These are phyloP conservation scores for Penicillium longicatenatum DNA, from an alignment of 495 filamentous ascomycete genomes.

Conservation along the genomic window DNA sequence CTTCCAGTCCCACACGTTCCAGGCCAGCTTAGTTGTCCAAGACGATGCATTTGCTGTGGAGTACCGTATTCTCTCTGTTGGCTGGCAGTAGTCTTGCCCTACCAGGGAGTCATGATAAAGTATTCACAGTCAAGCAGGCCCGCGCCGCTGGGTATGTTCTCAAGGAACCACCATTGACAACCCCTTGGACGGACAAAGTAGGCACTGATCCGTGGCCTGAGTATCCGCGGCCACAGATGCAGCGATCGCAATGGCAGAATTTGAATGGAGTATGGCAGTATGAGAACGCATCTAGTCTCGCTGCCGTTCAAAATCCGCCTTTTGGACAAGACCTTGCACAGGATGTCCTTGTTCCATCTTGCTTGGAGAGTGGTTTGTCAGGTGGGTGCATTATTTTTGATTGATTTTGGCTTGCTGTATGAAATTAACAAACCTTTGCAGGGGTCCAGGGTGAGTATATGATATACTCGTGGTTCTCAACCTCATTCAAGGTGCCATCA, in stretches of 20 bases:
- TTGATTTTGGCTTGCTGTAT: background rate
- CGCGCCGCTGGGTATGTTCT: conserved; percentile 27
- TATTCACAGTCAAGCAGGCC: conserved; percentile 9
- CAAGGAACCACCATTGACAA: conserved; percentile 53
- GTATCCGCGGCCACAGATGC: conserved; percentile 64
- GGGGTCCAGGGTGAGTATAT: conserved; percentile 53
- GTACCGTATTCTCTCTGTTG: conserved; percentile 18
- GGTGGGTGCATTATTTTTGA: conserved; percentile 35
- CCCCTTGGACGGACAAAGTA: conserved; percentile 62
- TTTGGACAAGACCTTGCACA: conserved; percentile 40
- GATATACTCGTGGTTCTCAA: conserved; percentile 63
- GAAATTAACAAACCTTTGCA: conserved; percentile 23
- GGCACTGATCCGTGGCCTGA: conserved; percentile 67
- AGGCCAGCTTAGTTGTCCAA: background rate
- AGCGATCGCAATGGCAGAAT: conserved; percentile 60
- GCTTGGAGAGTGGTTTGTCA: conserved; percentile 59
- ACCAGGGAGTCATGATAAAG: conserved; percentile 9
- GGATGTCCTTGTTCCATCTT: conserved; percentile 64
- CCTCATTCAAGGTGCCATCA: conserved; percentile 53
- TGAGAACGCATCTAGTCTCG: conserved; percentile 42
- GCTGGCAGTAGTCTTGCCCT: conserved; percentile 18
- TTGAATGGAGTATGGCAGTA: conserved; percentile 72
- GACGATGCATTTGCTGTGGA: conserved; percentile 21
- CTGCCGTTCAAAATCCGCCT: conserved; percentile 45
- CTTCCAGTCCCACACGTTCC: background rate